These are phyloP conservation scores for Pyrenula massariospora DNA, from an alignment of 495 filamentous ascomycete species.

Conservation along the genomic window DNA sequence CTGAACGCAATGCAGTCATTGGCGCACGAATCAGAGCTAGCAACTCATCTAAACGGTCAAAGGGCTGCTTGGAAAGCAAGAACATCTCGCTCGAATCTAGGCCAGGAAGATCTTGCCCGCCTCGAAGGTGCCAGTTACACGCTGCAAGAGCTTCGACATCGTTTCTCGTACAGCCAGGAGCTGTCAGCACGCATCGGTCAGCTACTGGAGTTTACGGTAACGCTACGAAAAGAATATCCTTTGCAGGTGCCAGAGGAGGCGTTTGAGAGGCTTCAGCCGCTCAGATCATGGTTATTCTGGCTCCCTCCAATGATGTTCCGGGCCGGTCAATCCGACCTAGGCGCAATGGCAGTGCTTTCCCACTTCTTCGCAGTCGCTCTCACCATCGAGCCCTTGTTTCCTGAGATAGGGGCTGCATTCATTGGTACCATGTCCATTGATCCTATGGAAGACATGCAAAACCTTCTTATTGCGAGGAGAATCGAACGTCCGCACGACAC, in stretches of 20 bases:
- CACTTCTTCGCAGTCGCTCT: conserved; percentile 86
- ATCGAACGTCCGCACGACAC: conserved; percentile 23
- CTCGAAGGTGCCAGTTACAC: conserved; percentile 38
- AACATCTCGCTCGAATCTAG: conserved; percentile 39
- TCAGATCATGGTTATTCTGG: conserved; percentile 93
- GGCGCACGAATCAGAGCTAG: conserved; percentile 80
- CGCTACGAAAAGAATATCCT: conserved; percentile 62
- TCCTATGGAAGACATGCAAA: conserved; percentile 69
- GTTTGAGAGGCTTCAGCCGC: conserved; percentile 74
- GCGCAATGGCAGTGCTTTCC: conserved; percentile 51
- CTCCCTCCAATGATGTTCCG: conserved; percentile 67
- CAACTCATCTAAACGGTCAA: conserved; percentile 65
- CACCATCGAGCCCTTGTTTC: conserved; percentile 79
- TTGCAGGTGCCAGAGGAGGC: conserved; percentile 65
- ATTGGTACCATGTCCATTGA: conserved; percentile 65
- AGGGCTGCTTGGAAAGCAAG: conserved; percentile 34
- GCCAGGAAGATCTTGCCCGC: conserved; percentile 57
- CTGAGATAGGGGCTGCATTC: conserved; percentile 79
- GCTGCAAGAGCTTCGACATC: conserved; percentile 58
- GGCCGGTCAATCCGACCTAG: conserved; percentile 26
- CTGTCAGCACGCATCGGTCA: conserved; percentile 66
- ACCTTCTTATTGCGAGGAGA: conserved; percentile 28
- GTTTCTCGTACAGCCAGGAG: conserved; percentile 60
- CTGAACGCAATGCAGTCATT: conserved; percentile 86
- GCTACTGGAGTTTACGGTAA: conserved; percentile 69